phyloP scores from a whole-genome alignment of 129 eudicot species.

The Heracleum sosnowskyi region DNA sequence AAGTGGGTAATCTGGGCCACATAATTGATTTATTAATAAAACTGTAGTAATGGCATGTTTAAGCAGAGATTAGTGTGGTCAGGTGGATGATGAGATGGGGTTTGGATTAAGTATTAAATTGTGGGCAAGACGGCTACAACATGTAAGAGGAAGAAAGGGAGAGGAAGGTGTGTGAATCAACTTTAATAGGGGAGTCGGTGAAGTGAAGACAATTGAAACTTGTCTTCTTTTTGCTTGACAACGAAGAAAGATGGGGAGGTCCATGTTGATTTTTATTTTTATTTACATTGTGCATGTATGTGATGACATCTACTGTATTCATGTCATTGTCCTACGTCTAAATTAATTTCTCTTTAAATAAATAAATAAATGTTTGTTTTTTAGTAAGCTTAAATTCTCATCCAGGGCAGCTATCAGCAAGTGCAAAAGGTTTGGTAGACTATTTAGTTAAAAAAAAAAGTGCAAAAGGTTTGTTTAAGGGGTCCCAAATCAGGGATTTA shows the following conservation, averaged over 20 bases:
- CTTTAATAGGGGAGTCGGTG: not conserved
- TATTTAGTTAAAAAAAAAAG: no score
- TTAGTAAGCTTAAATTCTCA: no score
- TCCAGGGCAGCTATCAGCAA: no score
- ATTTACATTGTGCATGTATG: not conserved
- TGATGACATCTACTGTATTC: not conserved
- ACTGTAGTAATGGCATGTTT: not conserved
- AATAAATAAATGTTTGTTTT: no score
- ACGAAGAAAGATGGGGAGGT: not conserved
- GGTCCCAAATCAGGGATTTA: no score
- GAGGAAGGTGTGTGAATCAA: not conserved
- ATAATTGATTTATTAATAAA: not conserved
- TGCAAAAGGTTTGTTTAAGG: no score
- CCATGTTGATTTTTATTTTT: not conserved
- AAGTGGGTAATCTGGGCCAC: slow-evolving; percentile 1
- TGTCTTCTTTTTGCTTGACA: not conserved
- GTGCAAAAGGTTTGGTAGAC: no score
- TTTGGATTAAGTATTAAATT: not conserved
- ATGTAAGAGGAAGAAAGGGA: not conserved
- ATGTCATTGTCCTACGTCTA: not conserved
- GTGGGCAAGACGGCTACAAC: not conserved
- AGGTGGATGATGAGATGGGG: not conserved
- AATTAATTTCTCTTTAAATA: no score
- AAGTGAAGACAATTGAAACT: not conserved
- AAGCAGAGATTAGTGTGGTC: not conserved